Evolutionary conservation across 2,329 filamentous ascomycete genomes (phyloP), one percentile per base, ranked within the genome.

Genomic region (Penicillium sp.): DNA sequence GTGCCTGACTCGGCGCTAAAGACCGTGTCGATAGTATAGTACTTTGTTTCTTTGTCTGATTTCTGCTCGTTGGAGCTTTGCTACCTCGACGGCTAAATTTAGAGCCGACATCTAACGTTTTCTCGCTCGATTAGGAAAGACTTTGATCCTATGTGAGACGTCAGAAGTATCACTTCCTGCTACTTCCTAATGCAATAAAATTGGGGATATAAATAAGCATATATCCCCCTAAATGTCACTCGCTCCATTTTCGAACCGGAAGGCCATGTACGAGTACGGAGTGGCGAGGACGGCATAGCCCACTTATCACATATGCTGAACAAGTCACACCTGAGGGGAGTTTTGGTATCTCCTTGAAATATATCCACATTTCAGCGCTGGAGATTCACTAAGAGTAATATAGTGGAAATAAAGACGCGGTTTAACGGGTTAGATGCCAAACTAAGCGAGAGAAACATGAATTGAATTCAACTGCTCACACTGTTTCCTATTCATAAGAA

Each of bases 1-100:
- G 47, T 49, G 28, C 41, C 47, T 45, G 47, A 45, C 40, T 32
- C 32, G 28, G 41, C 19, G 24, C 24, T 28, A 28, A 15, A 43
- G 9, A 17, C 41, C 15, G 3, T 31, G 41, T 32, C 13, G 19
- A 32, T 17, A 21, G 19, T 21, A 21, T 17, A 22, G 28, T 43
- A 24, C 6, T 24, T 10, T 32, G n/a, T 40, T 40, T 24, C 24
- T 37, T 45, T 38, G 17, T 39, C 17, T 32, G 26, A 12, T 19
- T 29, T 41, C 17, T 42, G 39, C 39, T 42, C 13, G 6, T 8
- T 21, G 4, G 19, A 17, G 41, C 15, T 43, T 43, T 15, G 13
- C 33, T 38, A n/a, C 4, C 10, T 29, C 15, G 6, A 6, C 6
- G 6, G 17, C 39, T 41, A 41, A 19, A 19, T 29, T 41, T 19